Conservation (phyloP, 306 rosid genomes). For the Begonia masoniana region DNA sequence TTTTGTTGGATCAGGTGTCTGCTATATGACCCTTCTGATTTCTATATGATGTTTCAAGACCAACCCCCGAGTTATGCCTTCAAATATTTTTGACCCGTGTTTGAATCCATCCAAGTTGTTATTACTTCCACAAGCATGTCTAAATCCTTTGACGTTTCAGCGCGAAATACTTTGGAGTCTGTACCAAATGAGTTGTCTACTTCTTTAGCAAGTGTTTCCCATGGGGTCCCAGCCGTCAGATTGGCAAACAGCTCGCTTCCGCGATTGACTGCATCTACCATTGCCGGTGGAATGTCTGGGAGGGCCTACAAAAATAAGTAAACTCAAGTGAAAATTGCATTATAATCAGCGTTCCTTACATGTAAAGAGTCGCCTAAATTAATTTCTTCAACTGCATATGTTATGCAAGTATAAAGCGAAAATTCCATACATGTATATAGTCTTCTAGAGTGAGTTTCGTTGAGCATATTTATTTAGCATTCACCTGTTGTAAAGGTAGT, state of each 20-base stretch:
- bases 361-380: too few species aligned
- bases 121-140: slow-evolving; percentile 66
- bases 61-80: slow-evolving; percentile 19
- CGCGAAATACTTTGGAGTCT: slow-evolving; percentile 54
- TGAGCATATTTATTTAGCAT: too few species aligned
- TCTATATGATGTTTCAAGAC: too few species aligned
- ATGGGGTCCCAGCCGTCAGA: slow-evolving; percentile 69
- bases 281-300: slow-evolving; percentile 91
- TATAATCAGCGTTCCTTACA: too few species aligned
- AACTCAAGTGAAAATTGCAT: background rate
- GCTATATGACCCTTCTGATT: too few species aligned
- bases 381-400: too few species aligned
- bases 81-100: slow-evolving; percentile 48
- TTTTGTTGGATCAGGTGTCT: too few species aligned
- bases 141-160: slow-evolving; percentile 65
- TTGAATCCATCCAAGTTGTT: slow-evolving; percentile 72
- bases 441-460: too few species aligned
- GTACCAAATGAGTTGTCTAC: slow-evolving; percentile 66
- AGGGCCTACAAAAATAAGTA: slow-evolving; percentile 47
- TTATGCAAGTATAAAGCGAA: too few species aligned
- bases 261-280: slow-evolving; percentile 90
- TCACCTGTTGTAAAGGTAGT: slow-evolving; percentile 91
- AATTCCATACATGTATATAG: too few species aligned
- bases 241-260: slow-evolving; percentile 78
- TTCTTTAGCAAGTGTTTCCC: slow-evolving; percentile 93